Conservation (phyloP, 2,329 filamentous ascomycete genomes). For the Chrysosporium queenslandicum region DNA sequence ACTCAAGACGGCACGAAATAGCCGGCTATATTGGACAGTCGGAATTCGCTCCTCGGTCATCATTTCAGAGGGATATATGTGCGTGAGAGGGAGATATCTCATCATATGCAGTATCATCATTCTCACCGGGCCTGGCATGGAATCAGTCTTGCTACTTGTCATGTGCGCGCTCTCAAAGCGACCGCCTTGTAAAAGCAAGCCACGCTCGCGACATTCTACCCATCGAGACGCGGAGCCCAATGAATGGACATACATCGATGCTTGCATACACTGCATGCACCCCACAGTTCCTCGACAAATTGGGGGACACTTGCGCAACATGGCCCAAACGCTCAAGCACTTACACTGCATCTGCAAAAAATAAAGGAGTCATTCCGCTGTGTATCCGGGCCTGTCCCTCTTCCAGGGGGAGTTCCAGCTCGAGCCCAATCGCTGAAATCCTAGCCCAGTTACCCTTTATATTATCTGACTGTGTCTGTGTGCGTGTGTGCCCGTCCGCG, state of each 20-base stretch:
- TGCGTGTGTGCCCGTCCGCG: not conserved
- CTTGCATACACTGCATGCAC: not conserved
- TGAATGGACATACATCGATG: not conserved
- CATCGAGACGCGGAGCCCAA: too few relatives aligned
- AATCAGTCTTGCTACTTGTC: too few relatives aligned
- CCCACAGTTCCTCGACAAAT: not conserved
- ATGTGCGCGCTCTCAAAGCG: too few relatives aligned
- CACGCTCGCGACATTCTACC: too few relatives aligned
- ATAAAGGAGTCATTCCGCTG: not conserved
- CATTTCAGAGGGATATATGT: too few relatives aligned
- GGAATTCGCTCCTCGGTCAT: not conserved
- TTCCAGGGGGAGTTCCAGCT: not conserved
- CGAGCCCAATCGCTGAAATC: too few relatives aligned
- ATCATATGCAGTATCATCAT: not conserved
- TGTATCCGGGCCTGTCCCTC: too few relatives aligned
- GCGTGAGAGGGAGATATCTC: not conserved
- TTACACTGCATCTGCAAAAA: not conserved
- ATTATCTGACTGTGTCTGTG: too few relatives aligned
- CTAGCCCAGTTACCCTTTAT: too few relatives aligned
- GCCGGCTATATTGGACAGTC: not conserved
- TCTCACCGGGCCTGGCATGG: too few relatives aligned
- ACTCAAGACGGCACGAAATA: constrained; percentile 4
- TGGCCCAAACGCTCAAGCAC: not conserved
- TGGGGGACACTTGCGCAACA: not conserved
- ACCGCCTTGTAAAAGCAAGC: too few relatives aligned